A percentile compares a stretch with the other conserved stretches of the same genome.
These are phyloP conservation scores for Lanmaoa pseudosensibilis DNA, from an alignment of 768 basidiomycete genomes.

Conservation along the genomic window DNA sequence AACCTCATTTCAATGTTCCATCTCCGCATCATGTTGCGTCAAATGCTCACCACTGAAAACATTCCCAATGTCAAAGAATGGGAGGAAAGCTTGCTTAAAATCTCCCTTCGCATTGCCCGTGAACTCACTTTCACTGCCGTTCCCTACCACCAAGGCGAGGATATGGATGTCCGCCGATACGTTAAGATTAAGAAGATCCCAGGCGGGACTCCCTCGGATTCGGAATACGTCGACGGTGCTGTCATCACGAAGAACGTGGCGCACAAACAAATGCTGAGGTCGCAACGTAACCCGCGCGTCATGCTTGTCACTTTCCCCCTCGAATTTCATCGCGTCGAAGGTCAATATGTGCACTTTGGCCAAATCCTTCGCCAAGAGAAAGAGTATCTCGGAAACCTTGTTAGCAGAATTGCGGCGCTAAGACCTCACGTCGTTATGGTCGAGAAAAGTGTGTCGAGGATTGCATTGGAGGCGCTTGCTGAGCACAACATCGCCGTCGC, in stretches of 20 bases:
- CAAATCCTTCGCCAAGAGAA: conserved; percentile 91
- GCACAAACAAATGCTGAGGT: conserved; percentile 90
- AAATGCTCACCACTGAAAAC: conserved; percentile 80
- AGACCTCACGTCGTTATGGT: conserved; percentile 92
- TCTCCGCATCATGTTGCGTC: conserved; percentile 85
- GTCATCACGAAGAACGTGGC: conserved; percentile 98
- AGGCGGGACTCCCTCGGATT: conserved; percentile 87
- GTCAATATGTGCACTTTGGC: conserved; percentile 90
- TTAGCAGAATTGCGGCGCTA: conserved; percentile 84
- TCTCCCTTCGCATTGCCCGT: conserved; percentile 83
- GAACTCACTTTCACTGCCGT: conserved; percentile 76
- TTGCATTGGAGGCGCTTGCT: conserved; percentile 85
- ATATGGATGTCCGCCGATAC: conserved; percentile 92
- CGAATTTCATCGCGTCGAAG: conserved; percentile 90
- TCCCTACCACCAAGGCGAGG: conserved; percentile 78
- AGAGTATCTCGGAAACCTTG: conserved; percentile 87
- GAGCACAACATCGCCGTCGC: conserved; percentile 89
- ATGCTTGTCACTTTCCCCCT: conserved; percentile 96
- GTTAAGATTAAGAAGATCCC: conserved; percentile 99
- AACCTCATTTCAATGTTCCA: conserved; percentile 87
- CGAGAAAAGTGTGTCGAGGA: conserved; percentile 86
- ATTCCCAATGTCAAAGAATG: conserved; percentile 85
- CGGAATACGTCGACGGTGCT: conserved; percentile 94
- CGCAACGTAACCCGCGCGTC: conserved; percentile 81
- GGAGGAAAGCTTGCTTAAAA: conserved; percentile 79